These are phyloP conservation scores for Penicillium lagena DNA, from an alignment of 495 filamentous ascomycete genomes.

Conservation along the genomic window DNA sequence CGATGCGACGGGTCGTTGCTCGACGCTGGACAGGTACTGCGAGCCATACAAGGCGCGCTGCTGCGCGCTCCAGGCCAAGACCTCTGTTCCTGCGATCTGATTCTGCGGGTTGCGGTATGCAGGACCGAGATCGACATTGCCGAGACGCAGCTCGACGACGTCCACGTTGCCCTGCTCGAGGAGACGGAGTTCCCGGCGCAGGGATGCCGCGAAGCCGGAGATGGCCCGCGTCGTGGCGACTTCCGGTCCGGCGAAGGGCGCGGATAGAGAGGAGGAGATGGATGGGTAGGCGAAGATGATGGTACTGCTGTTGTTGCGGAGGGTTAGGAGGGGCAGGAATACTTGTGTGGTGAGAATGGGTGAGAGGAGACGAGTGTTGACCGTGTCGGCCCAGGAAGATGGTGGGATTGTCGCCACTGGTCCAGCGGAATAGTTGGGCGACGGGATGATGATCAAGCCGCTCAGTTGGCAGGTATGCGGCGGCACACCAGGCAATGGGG, in stretches of 20 bases:
- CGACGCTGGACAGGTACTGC: constrained; percentile 38
- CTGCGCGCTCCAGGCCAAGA: constrained; percentile 58
- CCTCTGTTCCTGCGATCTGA: constrained; percentile 50
- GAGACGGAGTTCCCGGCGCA: constrained; percentile 67
- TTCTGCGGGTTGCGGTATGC: constrained; percentile 33
- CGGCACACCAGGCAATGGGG: constrained; percentile 63
- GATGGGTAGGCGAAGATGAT: constrained; percentile 79
- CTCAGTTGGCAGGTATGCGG: constrained; percentile 68
- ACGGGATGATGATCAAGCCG: constrained; percentile 68
- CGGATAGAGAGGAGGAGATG: constrained; percentile 75
- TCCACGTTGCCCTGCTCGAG: constrained; percentile 48
- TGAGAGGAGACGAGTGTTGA: constrained; percentile 89
- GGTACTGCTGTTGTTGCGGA: constrained; percentile 42
- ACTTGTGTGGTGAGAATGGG: constrained; percentile 81
- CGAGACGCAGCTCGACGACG: constrained; percentile 79
- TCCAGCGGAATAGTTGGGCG: constrained; percentile 55
- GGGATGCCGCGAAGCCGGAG: constrained; percentile 67
- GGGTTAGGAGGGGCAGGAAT: constrained; percentile 74
- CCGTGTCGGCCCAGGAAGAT: constrained; percentile 75
- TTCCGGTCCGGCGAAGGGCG: constrained; percentile 80
- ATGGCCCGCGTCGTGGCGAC: constrained; percentile 70
- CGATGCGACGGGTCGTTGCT: constrained; percentile 37
- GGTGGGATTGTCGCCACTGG: constrained; percentile 78
- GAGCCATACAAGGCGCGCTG: constrained; percentile 36
- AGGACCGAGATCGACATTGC: constrained; percentile 67